Conservation (phyloP, 257 asterid genomes). For the Nicotiana paniculata region DNA sequence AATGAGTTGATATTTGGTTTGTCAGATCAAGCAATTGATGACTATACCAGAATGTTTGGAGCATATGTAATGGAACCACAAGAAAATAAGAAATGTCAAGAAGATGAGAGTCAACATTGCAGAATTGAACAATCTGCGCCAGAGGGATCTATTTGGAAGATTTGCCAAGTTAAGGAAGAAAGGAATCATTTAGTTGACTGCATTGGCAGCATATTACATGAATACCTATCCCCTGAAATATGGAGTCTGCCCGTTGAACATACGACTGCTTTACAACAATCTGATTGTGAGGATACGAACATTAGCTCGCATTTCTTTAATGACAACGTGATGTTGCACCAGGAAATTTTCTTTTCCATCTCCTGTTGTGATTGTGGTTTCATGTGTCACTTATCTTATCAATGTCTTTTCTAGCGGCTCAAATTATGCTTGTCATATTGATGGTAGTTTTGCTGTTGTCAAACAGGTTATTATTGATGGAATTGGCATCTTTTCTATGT, state of each 20-base stretch:
- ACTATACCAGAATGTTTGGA: constrained; percentile 39
- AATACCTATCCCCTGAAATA: constrained; percentile 84
- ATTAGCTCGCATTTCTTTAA: constrained; percentile 52
- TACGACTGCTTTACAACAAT: constrained; percentile 40
- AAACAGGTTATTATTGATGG: constrained; percentile 85
- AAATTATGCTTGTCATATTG: constrained; percentile 2
- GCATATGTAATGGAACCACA: constrained; percentile 16
- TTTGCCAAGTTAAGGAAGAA: constrained; percentile 27
- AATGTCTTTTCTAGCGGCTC: background rate
- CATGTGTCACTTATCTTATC: constrained; percentile 6
- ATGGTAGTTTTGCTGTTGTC: constrained; percentile 11
- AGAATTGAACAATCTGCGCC: constrained; percentile 23
- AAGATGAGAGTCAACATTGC: constrained; percentile 17
- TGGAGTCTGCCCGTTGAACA: constrained; percentile 83
- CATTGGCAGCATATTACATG: constrained; percentile 77
- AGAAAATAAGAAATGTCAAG: constrained; percentile 18
- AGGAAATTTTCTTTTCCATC: constrained; percentile 45
- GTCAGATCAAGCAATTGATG: constrained; percentile 53
- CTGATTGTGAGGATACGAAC: constrained; percentile 42
- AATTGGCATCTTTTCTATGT: constrained; percentile 64
- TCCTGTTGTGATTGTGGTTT: constrained; percentile 1
- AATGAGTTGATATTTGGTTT: constrained; percentile 87
- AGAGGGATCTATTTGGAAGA: constrained; percentile 33
- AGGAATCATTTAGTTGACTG: constrained; percentile 57
- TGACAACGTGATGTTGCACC: constrained; percentile 87